Percentiles rank a stretch among this genome's conserved stretches.
Evolutionary conservation across 768 basidiomycete genomes (phyloP).

Genomic region (Naematelia aurantialba): DNA sequence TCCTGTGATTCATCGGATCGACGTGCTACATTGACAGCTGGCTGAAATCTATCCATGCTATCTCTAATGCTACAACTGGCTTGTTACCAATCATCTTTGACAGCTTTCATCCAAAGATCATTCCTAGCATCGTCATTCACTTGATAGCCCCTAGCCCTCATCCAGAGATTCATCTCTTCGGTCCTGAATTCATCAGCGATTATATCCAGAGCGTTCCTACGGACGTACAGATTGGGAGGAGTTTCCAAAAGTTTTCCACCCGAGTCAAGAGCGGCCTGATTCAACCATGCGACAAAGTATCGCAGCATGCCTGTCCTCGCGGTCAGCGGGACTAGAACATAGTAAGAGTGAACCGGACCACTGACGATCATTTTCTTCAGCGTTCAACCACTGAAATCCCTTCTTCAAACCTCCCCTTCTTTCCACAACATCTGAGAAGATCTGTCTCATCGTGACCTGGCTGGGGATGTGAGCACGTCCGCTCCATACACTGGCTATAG

Average conservation of each 20-base stretch:
- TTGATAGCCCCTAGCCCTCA: slow-evolving; percentile 9
- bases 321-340: not conserved
- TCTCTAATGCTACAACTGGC: not conserved
- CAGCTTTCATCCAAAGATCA: slow-evolving; percentile 10
- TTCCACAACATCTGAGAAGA: slow-evolving; percentile 16
- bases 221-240: not conserved
- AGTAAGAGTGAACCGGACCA: not conserved
- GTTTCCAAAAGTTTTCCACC: not conserved
- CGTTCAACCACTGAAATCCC: slow-evolving; percentile 19
- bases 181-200: slow-evolving; percentile 1
- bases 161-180: slow-evolving; percentile 17
- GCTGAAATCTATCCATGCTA: not conserved
- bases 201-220: not conserved
- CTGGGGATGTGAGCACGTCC: slow-evolving; percentile 15
- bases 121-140: slow-evolving; percentile 13
- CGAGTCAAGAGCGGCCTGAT: not conserved
- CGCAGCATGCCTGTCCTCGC: not conserved
- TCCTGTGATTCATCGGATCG: no score
- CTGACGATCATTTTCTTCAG: slow-evolving; percentile 8
- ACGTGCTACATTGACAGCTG: no score
- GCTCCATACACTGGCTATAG: slow-evolving; percentile 19
- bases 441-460: slow-evolving; percentile 5
- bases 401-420: slow-evolving; percentile 17
- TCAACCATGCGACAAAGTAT: not conserved
- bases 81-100: slow-evolving; percentile 13